Base-by-base conservation (phyloP, 345 rosid species). In the Euphorbia pulcherrima region DNA sequence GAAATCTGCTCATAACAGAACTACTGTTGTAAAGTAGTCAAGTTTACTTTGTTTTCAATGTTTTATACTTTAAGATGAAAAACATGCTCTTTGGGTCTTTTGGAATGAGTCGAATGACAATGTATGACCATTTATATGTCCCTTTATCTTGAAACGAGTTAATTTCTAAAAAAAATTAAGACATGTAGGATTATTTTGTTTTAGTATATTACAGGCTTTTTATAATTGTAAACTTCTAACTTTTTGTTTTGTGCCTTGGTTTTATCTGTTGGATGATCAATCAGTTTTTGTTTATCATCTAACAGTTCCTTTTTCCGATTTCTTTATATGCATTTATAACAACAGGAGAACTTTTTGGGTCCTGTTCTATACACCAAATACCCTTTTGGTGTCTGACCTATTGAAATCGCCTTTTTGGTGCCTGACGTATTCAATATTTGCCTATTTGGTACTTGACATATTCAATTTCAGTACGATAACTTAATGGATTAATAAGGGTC, bases 181-280 rank as follows among this genome's bases (percentile, higher is more conserved):
- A 8, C 29, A 52, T 35, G 58, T 6, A 52, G 28, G 60, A 65
- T 30, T n/a, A 30, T 65, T 58, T 21, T 52, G 23, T 33, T 65
- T 26, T 2, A 21, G 21, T 52, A 50, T 50, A n/a, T 9, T 10
- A 60, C 39, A 11, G 13, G 47, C 13, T 41, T 60, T 52, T 24
- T 20, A 20, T 23, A 13, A 0, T 60, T 21, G 18, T n/a, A 37
- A n/a, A 50, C 16, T n/a, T 18, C 1, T 18, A 1, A 29, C 17
- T 39, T 57, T 44, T 57, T 59, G 40, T 10, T 30, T 6, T 13
- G 17, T 29, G 40, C 40, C 65, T 24, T 39, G 47, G 30, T 40
- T 51, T 33, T 40, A 1, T 24, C 41, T 26, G 70, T 55, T 39
- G 48, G 26, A 40, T 39, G 27, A 23, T 14, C 61, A 16, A 35